Percentiles rank a stretch among this genome's conserved stretches.
phyloP scores from a whole-genome alignment of 2,329 filamentous ascomycete species.

The Penicillium sp. region DNA sequence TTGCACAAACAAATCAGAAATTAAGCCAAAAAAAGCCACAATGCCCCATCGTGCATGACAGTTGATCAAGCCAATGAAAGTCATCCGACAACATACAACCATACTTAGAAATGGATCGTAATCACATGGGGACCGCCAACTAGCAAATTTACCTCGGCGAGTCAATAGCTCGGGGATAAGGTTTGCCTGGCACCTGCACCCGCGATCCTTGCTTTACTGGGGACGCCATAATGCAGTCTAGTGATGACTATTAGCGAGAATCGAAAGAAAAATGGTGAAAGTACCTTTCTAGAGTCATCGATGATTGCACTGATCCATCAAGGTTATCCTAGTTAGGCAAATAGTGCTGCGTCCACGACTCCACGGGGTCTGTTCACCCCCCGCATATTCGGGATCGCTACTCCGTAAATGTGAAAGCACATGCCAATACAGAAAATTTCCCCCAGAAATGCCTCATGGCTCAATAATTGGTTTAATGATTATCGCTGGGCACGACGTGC shows the following conservation, averaged over 20 bases:
- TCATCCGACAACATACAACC: too few relatives aligned
- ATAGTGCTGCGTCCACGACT: not conserved
- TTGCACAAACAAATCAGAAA: not conserved
- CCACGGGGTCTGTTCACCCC: not conserved
- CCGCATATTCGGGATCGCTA: not conserved
- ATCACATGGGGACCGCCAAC: not conserved
- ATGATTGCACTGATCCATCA: too few relatives aligned
- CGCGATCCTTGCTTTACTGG: not conserved
- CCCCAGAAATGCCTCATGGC: not conserved
- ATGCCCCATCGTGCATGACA: not conserved
- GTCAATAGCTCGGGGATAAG: not conserved
- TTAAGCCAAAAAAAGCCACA: not conserved
- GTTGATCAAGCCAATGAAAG: not conserved
- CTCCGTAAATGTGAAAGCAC: not conserved
- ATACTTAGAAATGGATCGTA: not conserved
- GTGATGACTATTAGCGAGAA: not conserved
- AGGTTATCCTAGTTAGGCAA: not conserved
- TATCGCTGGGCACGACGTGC: not conserved
- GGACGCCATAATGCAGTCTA: not conserved
- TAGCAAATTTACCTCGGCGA: not conserved
- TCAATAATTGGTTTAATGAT: not conserved
- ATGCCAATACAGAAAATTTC: not conserved
- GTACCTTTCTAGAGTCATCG: too few relatives aligned
- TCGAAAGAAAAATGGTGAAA: too few relatives aligned
- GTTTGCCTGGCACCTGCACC: not conserved